Percentiles rank a stretch among this genome's conserved stretches.
Conservation (phyloP, 768 basidiomycete species). For the Rhizopogon rudus region DNA sequence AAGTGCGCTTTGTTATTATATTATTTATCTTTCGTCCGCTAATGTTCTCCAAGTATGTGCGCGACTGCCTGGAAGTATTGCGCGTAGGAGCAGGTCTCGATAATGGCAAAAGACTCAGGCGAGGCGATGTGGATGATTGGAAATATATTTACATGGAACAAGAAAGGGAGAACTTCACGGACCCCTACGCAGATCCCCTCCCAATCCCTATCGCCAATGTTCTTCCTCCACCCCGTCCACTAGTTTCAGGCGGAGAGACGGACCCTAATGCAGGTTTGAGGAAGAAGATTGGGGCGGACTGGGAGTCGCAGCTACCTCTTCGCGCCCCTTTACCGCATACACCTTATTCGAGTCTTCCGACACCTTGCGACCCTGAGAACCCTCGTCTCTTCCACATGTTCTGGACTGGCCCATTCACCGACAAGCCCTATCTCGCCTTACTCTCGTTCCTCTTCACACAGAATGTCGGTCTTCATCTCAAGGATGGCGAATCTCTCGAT, state of each 20-base stretch:
- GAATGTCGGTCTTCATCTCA: slow-evolving; percentile 77
- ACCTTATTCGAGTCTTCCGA: slow-evolving; percentile 50
- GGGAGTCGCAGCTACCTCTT: slow-evolving; percentile 49
- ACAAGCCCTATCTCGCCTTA: slow-evolving; percentile 95
- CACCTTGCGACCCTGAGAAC: slow-evolving; percentile 78
- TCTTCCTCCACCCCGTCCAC: slow-evolving; percentile 17
- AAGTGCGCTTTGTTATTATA: slow-evolving; percentile 37
- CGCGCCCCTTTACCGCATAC: slow-evolving; percentile 48
- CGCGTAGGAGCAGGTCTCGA: slow-evolving; percentile 90
- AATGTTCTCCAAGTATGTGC: slow-evolving; percentile 65
- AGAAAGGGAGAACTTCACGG: slow-evolving; percentile 34
- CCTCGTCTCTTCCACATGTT: slow-evolving; percentile 97
- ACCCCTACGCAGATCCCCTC: slow-evolving; percentile 26
- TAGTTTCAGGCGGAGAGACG: slow-evolving; percentile 23
- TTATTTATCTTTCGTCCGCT: background rate
- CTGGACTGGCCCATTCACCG: slow-evolving; percentile 98
- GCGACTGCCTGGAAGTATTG: slow-evolving; percentile 93
- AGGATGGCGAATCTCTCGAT: slow-evolving; percentile 33
- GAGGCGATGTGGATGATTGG: slow-evolving; percentile 79
- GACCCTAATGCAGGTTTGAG: slow-evolving; percentile 52
- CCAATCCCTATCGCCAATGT: slow-evolving; percentile 21
- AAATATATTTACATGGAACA: slow-evolving; percentile 84
- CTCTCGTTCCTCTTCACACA: slow-evolving; percentile 96
- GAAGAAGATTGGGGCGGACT: slow-evolving; percentile 56
- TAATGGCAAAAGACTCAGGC: slow-evolving; percentile 65